Base-by-base conservation (phyloP, 306 rosid species). In the Psophocarpus tetragonolobus region DNA sequence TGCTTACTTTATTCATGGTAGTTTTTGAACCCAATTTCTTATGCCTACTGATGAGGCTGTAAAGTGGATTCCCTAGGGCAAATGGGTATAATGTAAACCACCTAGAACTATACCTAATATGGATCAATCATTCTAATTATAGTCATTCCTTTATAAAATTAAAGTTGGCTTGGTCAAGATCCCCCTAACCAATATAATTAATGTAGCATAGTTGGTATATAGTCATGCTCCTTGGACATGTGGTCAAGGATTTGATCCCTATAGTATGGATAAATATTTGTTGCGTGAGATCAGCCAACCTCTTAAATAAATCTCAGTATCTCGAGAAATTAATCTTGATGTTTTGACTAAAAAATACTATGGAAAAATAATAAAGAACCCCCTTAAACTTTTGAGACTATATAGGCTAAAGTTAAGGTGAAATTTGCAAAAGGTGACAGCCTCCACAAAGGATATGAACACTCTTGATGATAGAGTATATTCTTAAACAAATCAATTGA, bases 21-120 rank as follows among this genome's bases (percentile, higher is more conserved):
- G 53, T 32, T 66, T 33, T 41, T 71, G 13, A 61, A 48, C 75
- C 60, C 21, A 75, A 75, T 75, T 50, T 84, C 72, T 73, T 68
- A 50, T 58, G 74, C 36, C n/a, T 38, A 78, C 54, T 78, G 79
- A 18, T 68, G 50, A 78, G 79, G 76, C 76, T 82, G 86, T 85
- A 82, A 79, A 85, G 86, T 45, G 38, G 76, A 61, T 84, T 76
- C 87, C 82, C 36, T 12, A 1, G 44, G 27, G 62, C 45, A 71
- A 14, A 76, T 56, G 61, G 64, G 5, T 51, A 73, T 42, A 56
- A 8, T 51, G 76, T 42, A 56, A 74, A 76, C 33, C 79, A 78
- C 72, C 53, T 15, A 23, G 24, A 69, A 6, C 6, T 13, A 48
- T 57, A 50, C 77, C 65, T 47, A 30, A 45, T 44, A 36, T 76